Conservation (phyloP, 1,284 basidiomycete genomes). For the Rhodotorula sp. region DNA sequence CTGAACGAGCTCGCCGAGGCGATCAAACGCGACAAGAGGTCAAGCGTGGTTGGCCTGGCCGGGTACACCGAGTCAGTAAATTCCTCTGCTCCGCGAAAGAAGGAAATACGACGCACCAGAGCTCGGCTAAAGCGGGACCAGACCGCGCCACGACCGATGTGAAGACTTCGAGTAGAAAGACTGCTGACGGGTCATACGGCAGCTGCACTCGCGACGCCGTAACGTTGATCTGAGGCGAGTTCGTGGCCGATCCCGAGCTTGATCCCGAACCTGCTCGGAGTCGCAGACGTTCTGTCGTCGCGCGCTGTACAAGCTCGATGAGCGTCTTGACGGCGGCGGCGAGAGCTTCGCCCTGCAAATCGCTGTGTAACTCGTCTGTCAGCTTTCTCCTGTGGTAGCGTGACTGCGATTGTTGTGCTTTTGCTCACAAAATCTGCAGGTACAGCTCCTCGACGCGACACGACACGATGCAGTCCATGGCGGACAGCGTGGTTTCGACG, state of each 20-base stretch:
- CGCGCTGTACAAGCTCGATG: slow-evolving; percentile 82
- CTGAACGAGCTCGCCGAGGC: slow-evolving; percentile 76
- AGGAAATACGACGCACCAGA: slow-evolving; percentile 63
- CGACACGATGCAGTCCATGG: slow-evolving; percentile 91
- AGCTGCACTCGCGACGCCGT: slow-evolving; percentile 53
- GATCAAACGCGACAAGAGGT: slow-evolving; percentile 80
- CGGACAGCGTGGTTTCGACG: slow-evolving; percentile 88
- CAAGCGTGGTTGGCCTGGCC: slow-evolving; percentile 81
- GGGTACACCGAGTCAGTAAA: not conserved
- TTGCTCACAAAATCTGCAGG: slow-evolving; percentile 77
- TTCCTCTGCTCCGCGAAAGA: too few species aligned
- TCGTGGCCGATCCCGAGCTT: slow-evolving; percentile 14
- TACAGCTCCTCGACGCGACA: slow-evolving; percentile 94
- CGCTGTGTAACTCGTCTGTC: slow-evolving; percentile 15
- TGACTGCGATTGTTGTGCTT: not conserved
- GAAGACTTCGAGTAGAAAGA: slow-evolving; percentile 92
- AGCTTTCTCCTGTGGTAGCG: not conserved
- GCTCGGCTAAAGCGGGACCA: slow-evolving; percentile 69
- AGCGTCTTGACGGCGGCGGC: slow-evolving; percentile 78
- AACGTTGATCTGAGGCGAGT: slow-evolving; percentile 47
- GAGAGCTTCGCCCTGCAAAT: slow-evolving; percentile 61
- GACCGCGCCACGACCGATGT: slow-evolving; percentile 77
- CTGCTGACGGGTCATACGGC: slow-evolving; percentile 88
- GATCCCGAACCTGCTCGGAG: slow-evolving; percentile 11
- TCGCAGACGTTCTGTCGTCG: slow-evolving; percentile 65